Base-by-base conservation (phyloP, 257 asterid species). In the Ajuga chamaepitys region DNA sequence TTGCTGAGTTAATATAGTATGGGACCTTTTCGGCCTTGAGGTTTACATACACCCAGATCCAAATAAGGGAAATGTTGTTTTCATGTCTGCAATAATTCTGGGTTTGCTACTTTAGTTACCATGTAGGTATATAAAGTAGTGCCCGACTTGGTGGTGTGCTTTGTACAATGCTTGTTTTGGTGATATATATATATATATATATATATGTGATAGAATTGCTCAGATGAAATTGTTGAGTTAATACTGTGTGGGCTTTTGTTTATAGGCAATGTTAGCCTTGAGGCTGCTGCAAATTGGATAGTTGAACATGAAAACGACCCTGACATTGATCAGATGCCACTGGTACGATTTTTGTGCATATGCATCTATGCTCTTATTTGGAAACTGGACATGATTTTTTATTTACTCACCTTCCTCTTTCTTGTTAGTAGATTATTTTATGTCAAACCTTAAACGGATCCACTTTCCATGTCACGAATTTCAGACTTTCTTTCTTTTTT, bases 261-360 rank as follows among this genome's bases (percentile, higher is more conserved):
- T 75, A 38, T 86, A 90, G 99, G 97, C 58, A 90, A 90, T 72
- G 75, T 60, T 67, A 82, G 79, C 73, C 78, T 81, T 45, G 97
- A 94, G 83, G 92, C 91, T 64, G 95, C 97, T 22, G 95, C 74
- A 70, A 88, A 83, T 81, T 94, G 99, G 99, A 77, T 81, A 24
- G 95, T 88, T 63, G 96, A 94, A 68, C 96, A 94, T 77, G 97
- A 90, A 76, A 86, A 84, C 74, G 96, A 94, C 72, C 74, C 89
- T 12, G 92, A 93, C 67, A 83, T 94, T 66, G 97, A 94, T 60
- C 85, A 83, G 74, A 77, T 87, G 87, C 97, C 88, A 56, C 45
- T 83, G 96, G 99, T 86, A 89, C 20, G 83, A 68, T 21, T 53
- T 67, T 20, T 44, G 8, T 63, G 30, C 61, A 7, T 20, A 11